These are phyloP conservation scores for Tephrocybe sp. DNA, from an alignment of 768 basidiomycete genomes.

Conservation along the genomic window DNA sequence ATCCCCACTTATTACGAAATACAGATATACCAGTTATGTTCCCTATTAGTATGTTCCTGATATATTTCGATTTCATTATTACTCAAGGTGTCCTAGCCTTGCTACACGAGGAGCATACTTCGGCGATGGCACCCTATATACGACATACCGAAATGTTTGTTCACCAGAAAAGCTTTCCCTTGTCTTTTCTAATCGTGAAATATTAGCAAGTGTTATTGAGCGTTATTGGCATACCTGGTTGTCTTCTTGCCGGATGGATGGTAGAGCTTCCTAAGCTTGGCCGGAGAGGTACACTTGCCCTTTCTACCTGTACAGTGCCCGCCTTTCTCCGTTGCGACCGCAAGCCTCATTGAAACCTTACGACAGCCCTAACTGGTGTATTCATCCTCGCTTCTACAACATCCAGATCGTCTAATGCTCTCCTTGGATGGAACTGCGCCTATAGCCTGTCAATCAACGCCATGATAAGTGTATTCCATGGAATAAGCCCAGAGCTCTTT, in stretches of 20 bases:
- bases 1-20: not conserved
- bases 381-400: constrained; percentile 78
- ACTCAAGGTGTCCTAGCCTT: constrained; percentile 37
- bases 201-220: constrained; percentile 67
- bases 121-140: constrained; percentile 66
- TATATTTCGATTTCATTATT: not conserved
- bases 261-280: constrained; percentile 66
- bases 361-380: constrained; percentile 63
- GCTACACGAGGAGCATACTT: constrained; percentile 64
- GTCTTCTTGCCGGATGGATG: constrained; percentile 67
- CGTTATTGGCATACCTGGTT: constrained; percentile 66
- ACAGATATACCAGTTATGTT: constrained; percentile 49
- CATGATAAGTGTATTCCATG: constrained; percentile 77
- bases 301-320: constrained; percentile 54
- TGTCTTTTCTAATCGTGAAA: not conserved
- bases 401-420: constrained; percentile 58
- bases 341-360: constrained; percentile 24
- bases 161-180: not conserved
- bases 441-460: constrained; percentile 64
- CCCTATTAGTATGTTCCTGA: constrained; percentile 44
- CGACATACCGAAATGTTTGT: constrained; percentile 70
- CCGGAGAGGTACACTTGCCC: constrained; percentile 61
- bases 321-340: not conserved
- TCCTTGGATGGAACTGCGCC: constrained; percentile 81
- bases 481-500: constrained; percentile 67